Base-by-base conservation (phyloP, 257 asterid genomes). In the Primulina huaijiensis region DNA sequence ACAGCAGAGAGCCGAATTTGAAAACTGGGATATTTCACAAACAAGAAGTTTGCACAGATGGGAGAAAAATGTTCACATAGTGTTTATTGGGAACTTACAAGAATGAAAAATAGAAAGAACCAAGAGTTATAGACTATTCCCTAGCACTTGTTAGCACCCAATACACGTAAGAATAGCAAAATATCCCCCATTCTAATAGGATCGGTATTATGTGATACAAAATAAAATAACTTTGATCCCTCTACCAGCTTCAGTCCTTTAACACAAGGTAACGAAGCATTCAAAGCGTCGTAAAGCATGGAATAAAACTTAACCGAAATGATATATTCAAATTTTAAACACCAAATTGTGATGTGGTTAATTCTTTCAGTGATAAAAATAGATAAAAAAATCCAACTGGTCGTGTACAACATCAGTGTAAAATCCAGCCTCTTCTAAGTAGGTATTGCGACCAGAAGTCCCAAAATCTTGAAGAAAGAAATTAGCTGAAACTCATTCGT, bases 181-280 rank as follows among this genome's bases (percentile, higher is more conserved):
- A 27, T 27, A 3, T 27, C 30, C 30, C 3, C 30, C 3, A 27
- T 27, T 27, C 30, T 27, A 27, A 27, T 3, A 27, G 30, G 30
- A 27, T 27, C 0, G 11, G 3, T 38, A 10, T 10, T 0, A 9
- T 10, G 50, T 10, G 16, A 10, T 38, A 38, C 5, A 38, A 38
- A 38, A 38, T 5, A 38, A 38, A 38, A 38, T 2, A 38, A 38
- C 50, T 38, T 38, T 10, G 16, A 25, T 0, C 12, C 25, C 37
- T 20, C 55, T 33, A 33, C 29, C 63, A 59, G 30, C 67, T 62
- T 67, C 23, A 31, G 64, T 53, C 56, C 35, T 46, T 17, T 17
- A 52, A 23, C 33, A 67, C 27, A 60, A 70, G 19, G 50, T 7
- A 61, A 17, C 29, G 33, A 60, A 29, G 57, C 5, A 29, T n/a